phyloP scores from a whole-genome alignment of 1,139 yeast species.

The Sugiyamaella novakii region DNA sequence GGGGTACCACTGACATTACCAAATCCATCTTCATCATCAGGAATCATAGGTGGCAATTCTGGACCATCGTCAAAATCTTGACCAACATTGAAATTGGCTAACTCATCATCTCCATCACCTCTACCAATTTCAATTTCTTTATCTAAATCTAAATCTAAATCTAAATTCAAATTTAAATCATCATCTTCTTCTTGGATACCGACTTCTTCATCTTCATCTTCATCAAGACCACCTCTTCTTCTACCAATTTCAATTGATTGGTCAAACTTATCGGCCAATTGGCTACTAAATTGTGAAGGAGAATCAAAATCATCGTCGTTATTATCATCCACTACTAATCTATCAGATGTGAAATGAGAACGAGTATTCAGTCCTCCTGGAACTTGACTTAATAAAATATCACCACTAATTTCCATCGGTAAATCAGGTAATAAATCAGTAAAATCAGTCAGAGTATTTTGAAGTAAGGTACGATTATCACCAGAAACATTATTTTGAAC shows the following conservation, averaged over 20 bases:
- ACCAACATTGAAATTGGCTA: constrained; percentile 21
- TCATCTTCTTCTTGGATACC: constrained; percentile 24
- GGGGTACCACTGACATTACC: constrained; percentile 8
- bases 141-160: constrained; percentile 42
- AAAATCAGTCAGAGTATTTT: constrained; percentile 76
- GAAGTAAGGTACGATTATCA: constrained; percentile 30
- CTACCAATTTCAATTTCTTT: constrained; percentile 32
- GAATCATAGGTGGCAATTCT: constrained; percentile 16
- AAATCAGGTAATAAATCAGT: constrained; percentile 47
- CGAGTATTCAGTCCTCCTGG: background rate
- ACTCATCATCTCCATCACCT: constrained; percentile 20
- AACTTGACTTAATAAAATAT: background rate
- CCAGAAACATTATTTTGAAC: constrained; percentile 1
- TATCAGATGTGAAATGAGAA: constrained; percentile 3
- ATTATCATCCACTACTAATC: constrained; percentile 20
- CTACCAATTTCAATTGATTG: constrained; percentile 56
- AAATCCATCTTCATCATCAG: constrained; percentile 27
- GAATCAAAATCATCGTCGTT: constrained; percentile 15
- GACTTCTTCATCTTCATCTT: constrained; percentile 27
- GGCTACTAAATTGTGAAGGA: constrained; percentile 4
- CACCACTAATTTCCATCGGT: constrained; percentile 25
- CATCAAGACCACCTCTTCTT: constrained; percentile 33
- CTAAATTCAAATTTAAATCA: constrained; percentile 52
- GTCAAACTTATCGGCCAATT: constrained; percentile 26
- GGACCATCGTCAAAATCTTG: constrained; percentile 8